Percentiles rank a stretch among this genome's conserved stretches.
phyloP scores from a whole-genome alignment of 176 grass and related monocot species.

The Melocanna baccifera region DNA sequence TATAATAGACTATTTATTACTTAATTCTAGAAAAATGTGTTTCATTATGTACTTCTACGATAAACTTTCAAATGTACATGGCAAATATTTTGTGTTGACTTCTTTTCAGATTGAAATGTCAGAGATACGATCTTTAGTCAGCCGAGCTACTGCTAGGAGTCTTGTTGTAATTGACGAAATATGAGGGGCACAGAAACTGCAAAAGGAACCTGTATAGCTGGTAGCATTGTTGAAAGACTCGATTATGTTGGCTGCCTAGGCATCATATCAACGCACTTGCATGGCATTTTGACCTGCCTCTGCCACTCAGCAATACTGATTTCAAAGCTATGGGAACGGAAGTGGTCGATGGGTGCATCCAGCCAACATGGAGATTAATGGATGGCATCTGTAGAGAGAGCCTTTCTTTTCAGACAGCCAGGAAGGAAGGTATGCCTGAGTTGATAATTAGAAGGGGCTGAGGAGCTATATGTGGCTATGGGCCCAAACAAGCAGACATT shows the following conservation, averaged over 20 bases:
- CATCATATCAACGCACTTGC: constrained; percentile 83
- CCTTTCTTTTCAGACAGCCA: constrained; percentile 88
- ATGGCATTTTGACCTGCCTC: constrained; percentile 85
- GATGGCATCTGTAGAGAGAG: constrained; percentile 90
- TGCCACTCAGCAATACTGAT: constrained; percentile 53
- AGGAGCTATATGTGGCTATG: constrained; percentile 63
- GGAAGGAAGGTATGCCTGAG: constrained; percentile 79
- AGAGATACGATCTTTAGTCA: constrained; percentile 79
- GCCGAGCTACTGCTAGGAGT: constrained; percentile 54
- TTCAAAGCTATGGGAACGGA: constrained; percentile 90
- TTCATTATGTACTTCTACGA: neutral
- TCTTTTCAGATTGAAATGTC: constrained; percentile 96
- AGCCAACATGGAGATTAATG: constrained; percentile 74
- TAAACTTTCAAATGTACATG: neutral
- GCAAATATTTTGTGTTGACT: neutral
- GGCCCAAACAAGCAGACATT: constrained; percentile 27
- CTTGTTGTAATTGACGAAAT: constrained; percentile 95
- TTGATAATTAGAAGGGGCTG: constrained; percentile 72
- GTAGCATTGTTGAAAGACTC: constrained; percentile 86
- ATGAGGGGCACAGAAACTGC: constrained; percentile 92
- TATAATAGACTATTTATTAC: constrained; percentile 11
- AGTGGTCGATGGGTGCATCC: constrained; percentile 49
- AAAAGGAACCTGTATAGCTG: constrained; percentile 97
- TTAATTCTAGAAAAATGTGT: constrained; percentile 16
- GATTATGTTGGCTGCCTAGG: constrained; percentile 73